Base-by-base conservation (phyloP, 352 stramenopile genomes). In the Globisporangium nodosum region DNA sequence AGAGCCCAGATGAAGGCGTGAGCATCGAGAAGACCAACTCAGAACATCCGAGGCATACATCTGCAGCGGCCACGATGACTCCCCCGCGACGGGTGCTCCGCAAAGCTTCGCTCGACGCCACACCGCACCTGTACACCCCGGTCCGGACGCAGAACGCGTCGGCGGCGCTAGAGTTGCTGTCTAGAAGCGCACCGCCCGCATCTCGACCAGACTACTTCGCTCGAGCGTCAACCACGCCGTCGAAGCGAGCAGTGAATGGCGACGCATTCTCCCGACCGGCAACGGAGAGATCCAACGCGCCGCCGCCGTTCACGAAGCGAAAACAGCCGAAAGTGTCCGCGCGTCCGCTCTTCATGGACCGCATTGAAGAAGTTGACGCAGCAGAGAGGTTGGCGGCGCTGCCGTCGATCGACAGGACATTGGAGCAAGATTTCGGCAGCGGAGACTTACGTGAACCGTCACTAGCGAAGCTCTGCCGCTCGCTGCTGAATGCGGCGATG, bases 401-500 rank as follows among this genome's bases (percentile, higher is more conserved):
- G 8, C 72, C 76, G 16, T 64, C 47, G n/a, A 66, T 85, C 20
- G 68, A 83, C 18, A 54, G 60, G 16, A 69, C 66, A 3, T 50
- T 87, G 39, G 68, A 62, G 33, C 73, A 66, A 9, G 77, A 68
- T 15, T 74, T 78, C 62, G 62, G 60, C 27, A 53, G 48, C 33
- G 67, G 60, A 0, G 37, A 69, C 47, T 7, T 15, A 6, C 30
- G 35, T 0, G 18, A 49, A 13, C 24, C 63, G 0, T 53, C 64
- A 2, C 27, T 91, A 18, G 66, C 60, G 12, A 80, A 67, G 61
- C 54, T 91, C 31, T 82, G 75, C 52, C 78, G 71, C 20, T 87
- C 81, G 31, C 55, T 91, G 43, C 33, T 89, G 21, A 70, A 71
- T 45, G 74, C 75, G 31, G 81, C 75, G 0, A 66, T 68, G 58